Conservation (phyloP, 441 rosid genomes). For the Bocquillonia castaneifolia region DNA sequence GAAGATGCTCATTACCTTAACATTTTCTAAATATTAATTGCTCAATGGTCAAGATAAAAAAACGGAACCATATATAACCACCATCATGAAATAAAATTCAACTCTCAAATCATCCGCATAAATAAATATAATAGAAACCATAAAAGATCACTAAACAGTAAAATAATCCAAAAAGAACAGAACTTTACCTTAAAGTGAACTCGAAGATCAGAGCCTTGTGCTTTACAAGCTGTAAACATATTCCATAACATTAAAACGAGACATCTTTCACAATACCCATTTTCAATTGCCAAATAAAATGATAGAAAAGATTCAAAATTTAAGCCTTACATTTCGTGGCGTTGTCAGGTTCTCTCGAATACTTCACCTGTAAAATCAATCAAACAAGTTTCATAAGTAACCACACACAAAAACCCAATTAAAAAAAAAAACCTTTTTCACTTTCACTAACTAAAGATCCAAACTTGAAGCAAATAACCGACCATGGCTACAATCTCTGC, state of each 20-base stretch:
- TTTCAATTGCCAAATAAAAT: neutral
- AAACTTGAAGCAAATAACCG: conserved; percentile 3
- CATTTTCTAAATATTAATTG: too few species aligned
- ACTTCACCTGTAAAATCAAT: conserved; percentile 53
- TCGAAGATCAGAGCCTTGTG: conserved; percentile 63
- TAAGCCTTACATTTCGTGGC: conserved; percentile 53
- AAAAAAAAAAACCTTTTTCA: neutral
- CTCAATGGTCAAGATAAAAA: too few species aligned
- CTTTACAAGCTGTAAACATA: conserved; percentile 59
- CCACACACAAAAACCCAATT: neutral
- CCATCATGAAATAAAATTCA: too few species aligned
- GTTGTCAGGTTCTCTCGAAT: conserved; percentile 65
- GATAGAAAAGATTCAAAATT: neutral
- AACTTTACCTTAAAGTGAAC: conserved; percentile 62
- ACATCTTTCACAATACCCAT: neutral
- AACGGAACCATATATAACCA: too few species aligned
- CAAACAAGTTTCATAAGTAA: neutral
- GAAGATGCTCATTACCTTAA: too few species aligned
- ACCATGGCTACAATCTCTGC: conserved; percentile 34
- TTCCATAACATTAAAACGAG: conserved; percentile 4
- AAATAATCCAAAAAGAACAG: conserved; percentile 19
- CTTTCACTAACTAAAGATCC: neutral
- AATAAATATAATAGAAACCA: neutral
- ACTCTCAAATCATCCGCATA: neutral
- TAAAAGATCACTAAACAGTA: neutral